phyloP scores from a whole-genome alignment of 1,284 basidiomycete genomes.

The Puccinia coronata region DNA sequence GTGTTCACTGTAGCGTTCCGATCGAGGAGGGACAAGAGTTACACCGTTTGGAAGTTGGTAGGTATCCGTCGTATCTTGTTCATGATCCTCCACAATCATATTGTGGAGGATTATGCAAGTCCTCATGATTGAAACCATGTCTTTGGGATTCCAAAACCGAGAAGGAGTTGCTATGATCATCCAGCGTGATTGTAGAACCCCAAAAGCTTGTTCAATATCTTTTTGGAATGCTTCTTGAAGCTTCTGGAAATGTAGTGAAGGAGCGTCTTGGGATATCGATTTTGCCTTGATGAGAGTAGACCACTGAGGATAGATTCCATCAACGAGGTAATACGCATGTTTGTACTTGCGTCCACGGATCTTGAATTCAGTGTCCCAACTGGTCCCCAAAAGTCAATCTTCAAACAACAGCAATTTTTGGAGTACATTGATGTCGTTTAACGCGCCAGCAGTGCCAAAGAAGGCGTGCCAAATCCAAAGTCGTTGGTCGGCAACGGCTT shows the following conservation, averaged over 20 bases:
- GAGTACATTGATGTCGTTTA: too few relatives aligned
- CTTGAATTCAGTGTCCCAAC: background rate
- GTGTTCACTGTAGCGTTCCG: background rate
- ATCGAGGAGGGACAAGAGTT: background rate
- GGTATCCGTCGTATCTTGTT: background rate
- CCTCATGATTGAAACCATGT: slow-evolving; percentile 4
- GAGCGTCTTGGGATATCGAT: too few relatives aligned
- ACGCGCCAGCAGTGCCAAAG: too few relatives aligned
- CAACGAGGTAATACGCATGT: too few relatives aligned
- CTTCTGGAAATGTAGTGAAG: too few relatives aligned
- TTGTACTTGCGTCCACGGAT: too few relatives aligned
- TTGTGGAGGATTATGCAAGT: slow-evolving; percentile 6
- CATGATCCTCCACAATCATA: slow-evolving; percentile 3
- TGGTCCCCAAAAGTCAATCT: background rate
- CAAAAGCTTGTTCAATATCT: slow-evolving; percentile 7
- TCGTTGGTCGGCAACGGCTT: too few relatives aligned
- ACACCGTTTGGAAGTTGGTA: background rate
- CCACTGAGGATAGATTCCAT: too few relatives aligned
- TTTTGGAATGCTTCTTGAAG: slow-evolving; percentile 1
- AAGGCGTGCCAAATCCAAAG: too few relatives aligned
- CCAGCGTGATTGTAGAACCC: too few relatives aligned
- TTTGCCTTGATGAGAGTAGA: too few relatives aligned
- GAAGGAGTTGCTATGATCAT: background rate
- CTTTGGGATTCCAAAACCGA: background rate
- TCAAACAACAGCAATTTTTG: background rate